A percentile compares a stretch with the other conserved stretches of the same genome.
phyloP scores from a whole-genome alignment of 768 basidiomycete species.

The Flagelloscypha sp. region DNA sequence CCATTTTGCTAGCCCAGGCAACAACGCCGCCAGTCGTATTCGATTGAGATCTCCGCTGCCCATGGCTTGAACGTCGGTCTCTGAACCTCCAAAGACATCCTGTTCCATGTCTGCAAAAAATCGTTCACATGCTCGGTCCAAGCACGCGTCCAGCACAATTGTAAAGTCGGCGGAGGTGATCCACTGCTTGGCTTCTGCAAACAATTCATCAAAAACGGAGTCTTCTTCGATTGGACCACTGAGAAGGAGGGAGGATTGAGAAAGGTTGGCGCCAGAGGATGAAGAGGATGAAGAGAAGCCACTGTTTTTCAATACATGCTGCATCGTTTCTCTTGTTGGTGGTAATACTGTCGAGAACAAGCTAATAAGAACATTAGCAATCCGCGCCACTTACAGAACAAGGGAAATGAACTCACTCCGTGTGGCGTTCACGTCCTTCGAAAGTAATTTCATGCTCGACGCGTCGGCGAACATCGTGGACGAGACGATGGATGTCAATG shows the following conservation, averaged over 20 bases:
- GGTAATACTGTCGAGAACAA: slow-evolving; percentile 73
- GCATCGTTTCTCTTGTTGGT: slow-evolving; percentile 59
- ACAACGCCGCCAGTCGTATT: slow-evolving; percentile 66
- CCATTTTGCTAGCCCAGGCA: slow-evolving; percentile 79
- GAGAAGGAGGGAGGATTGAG: slow-evolving; percentile 13
- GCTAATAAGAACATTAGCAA: slow-evolving; percentile 24
- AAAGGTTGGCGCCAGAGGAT: slow-evolving; percentile 20
- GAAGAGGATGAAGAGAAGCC: slow-evolving; percentile 30
- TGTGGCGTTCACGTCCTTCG: slow-evolving; percentile 48
- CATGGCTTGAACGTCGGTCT: slow-evolving; percentile 13
- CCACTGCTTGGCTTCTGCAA: slow-evolving; percentile 59
- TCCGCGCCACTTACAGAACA: slow-evolving; percentile 2
- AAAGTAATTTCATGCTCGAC: slow-evolving; percentile 68
- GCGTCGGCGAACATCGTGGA: slow-evolving; percentile 65
- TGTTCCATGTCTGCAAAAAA: slow-evolving; percentile 56
- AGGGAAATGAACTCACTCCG: slow-evolving; percentile 33
- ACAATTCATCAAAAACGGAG: slow-evolving; percentile 50
- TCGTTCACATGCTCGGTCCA: slow-evolving; percentile 61
- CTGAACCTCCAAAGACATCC: slow-evolving; percentile 44
- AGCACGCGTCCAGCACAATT: slow-evolving; percentile 58
- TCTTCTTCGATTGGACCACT: slow-evolving; percentile 27
- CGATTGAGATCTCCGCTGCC: slow-evolving; percentile 31
- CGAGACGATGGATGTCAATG: slow-evolving; percentile 57
- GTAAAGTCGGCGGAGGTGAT: slow-evolving; percentile 64
- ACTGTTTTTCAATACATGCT: slow-evolving; percentile 61